Base-by-base conservation (phyloP, 306 rosid species). In the Cucumis hystrix region DNA sequence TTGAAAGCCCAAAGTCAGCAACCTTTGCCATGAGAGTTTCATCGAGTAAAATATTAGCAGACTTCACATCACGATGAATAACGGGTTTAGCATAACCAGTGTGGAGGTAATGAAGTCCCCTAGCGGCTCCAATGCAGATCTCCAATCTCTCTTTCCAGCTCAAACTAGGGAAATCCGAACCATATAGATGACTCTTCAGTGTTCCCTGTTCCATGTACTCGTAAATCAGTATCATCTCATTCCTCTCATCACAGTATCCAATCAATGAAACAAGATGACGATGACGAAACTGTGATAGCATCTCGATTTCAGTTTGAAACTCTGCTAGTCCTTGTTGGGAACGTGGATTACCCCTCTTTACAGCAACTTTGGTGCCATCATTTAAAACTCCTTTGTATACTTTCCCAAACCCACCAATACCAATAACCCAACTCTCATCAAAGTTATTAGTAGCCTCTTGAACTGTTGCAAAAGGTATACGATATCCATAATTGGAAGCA, bases 171-270 rank as follows among this genome's bases (percentile, higher is more conserved):
- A 87, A 68, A 65, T 83, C 91, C 0, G 85, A 79, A 79, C 98
- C 98, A 18, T 93, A 91, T n/a, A 93, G 86, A 86, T 91, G 98
- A 79, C 93, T 59, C 86, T 93, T 93, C 80, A 93, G 83, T 39
- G 98, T 93, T 62, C 98, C 98, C 14, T 91, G 84, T 82, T 93
- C 97, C 98, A 93, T 93, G 49, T 93, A 93, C 77, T 93, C 98
- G 75, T 93, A 93, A 67, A 93, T 79, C 86, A 93, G 75, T 78
- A 91, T 93, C 98, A 91, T 93, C 83, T 93, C 98, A 83, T 84
- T 93, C 85, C 79, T 87, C 77, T 93, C 96, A 79, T 93, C 97
- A 78, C 98, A 93, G 78, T 93, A 91, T 11, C 98, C 98, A 65
- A 93, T 91, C 80, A 93, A 79, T 7, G 98, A 91, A 57, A 93